phyloP scores from a whole-genome alignment of 106 monocot species.

The Allium sativum region DNA sequence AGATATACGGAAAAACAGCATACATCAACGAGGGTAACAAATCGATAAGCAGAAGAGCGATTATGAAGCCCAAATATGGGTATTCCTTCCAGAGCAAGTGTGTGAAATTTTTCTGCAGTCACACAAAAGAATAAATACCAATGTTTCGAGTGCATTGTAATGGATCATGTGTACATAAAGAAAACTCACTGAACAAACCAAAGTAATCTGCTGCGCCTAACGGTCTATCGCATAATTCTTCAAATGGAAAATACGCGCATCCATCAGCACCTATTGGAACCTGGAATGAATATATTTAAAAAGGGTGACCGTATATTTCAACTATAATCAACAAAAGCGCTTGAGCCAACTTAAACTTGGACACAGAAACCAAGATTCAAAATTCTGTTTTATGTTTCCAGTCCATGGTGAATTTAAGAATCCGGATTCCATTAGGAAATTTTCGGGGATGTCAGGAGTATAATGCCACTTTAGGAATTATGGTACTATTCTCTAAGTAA shows the following conservation, averaged over 20 bases:
- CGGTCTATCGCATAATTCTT: constrained; percentile 88
- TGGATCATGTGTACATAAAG: neutral
- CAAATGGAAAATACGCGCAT: constrained; percentile 92
- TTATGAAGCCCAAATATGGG: constrained; percentile 77
- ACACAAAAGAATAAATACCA: neutral
- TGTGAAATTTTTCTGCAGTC: constrained; percentile 82
- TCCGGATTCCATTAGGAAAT: no score
- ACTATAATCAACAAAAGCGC: no score
- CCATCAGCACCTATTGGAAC: constrained; percentile 77
- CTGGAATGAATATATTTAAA: constrained; percentile 7
- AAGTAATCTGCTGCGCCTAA: constrained; percentile 96
- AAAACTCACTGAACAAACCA: constrained; percentile 79
- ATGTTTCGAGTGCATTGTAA: no score
- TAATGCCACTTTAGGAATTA: no score
- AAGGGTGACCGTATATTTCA: no score
- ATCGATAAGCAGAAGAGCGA: constrained; percentile 80
- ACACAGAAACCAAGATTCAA: no score
- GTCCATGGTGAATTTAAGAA: no score
- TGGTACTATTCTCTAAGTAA: no score
- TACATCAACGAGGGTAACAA: constrained; percentile 94
- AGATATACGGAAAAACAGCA: neutral
- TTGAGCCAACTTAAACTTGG: no score
- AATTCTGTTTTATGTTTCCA: no score
- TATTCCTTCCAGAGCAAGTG: constrained; percentile 80
- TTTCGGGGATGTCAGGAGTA: no score